phyloP scores from a whole-genome alignment of 1,139 yeast species.

The Saccharomyces hybrid region DNA sequence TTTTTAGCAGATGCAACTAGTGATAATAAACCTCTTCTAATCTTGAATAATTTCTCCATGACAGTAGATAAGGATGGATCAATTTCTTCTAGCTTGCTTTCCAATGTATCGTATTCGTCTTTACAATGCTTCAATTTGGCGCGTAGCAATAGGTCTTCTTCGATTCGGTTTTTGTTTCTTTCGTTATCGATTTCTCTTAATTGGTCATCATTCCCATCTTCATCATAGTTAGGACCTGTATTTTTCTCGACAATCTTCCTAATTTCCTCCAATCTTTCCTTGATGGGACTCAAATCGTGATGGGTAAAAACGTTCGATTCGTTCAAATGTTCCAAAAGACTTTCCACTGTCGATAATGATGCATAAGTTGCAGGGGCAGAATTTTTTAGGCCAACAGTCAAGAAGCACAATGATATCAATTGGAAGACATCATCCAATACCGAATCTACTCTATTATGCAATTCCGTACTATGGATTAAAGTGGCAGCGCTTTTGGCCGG shows the following conservation, averaged over 20 bases:
- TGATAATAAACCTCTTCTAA: constrained; percentile 48
- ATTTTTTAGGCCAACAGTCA: constrained; percentile 83
- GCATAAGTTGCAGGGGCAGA: constrained; percentile 93
- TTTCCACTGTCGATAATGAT: constrained; percentile 73
- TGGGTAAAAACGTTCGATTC: constrained; percentile 77
- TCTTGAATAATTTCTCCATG: constrained; percentile 46
- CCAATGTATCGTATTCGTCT: constrained; percentile 46
- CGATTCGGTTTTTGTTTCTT: constrained; percentile 35
- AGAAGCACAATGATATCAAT: constrained; percentile 70
- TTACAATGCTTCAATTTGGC: constrained; percentile 54
- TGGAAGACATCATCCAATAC: constrained; percentile 87
- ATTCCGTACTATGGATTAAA: constrained; percentile 24
- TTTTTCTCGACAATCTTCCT: constrained; percentile 47
- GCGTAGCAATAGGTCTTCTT: constrained; percentile 51
- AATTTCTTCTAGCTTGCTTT: constrained; percentile 46
- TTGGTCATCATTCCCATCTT: constrained; percentile 19
- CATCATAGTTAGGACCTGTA: constrained; percentile 30
- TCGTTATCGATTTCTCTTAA: constrained; percentile 24
- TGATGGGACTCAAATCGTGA: constrained; percentile 73
- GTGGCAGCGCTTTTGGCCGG: constrained; percentile 21
- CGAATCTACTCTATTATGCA: constrained; percentile 48
- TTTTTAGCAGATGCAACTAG: constrained; percentile 37
- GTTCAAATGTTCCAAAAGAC: constrained; percentile 69
- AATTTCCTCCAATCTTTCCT: constrained; percentile 62
- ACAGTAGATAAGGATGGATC: constrained; percentile 47